These are phyloP conservation scores for Calonectria naviculata DNA, from an alignment of 2,329 filamentous ascomycete species.

Conservation along the genomic window DNA sequence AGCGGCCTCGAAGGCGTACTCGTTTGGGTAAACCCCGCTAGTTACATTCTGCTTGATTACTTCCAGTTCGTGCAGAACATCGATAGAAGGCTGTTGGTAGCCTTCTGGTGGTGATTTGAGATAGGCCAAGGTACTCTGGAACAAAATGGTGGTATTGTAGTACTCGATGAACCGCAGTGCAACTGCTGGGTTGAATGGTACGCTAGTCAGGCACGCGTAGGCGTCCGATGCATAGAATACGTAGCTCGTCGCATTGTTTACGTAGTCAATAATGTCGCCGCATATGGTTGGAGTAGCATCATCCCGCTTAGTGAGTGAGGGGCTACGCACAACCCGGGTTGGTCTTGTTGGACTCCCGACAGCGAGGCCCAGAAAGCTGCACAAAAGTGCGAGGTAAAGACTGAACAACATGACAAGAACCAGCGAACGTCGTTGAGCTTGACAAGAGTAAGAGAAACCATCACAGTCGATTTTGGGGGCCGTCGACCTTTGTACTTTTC, in stretches of 20 bases:
- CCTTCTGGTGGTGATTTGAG: background rate
- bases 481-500: background rate
- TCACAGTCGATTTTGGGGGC: too few relatives aligned
- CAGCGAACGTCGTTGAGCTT: too few relatives aligned
- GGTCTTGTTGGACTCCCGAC: background rate
- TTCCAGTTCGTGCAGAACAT: background rate
- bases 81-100: slow-evolving; percentile 4
- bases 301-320: slow-evolving; percentile 4
- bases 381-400: background rate
- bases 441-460: too few relatives aligned
- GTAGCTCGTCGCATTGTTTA: background rate
- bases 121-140: slow-evolving; percentile 10
- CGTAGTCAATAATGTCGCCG: slow-evolving; percentile 4
- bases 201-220: background rate
- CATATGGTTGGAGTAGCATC: background rate
- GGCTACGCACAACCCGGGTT: background rate
- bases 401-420: background rate
- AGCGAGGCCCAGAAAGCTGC: background rate
- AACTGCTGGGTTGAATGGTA: background rate
- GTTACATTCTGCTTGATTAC: background rate
- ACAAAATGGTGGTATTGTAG: slow-evolving; percentile 7
- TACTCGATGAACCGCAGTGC: slow-evolving; percentile 4
- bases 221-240: background rate
- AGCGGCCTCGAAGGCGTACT: slow-evolving; percentile 6
- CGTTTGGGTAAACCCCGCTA: background rate